These are phyloP conservation scores for Evansstolkia leycettana DNA, from an alignment of 495 filamentous ascomycete species.

Conservation along the genomic window DNA sequence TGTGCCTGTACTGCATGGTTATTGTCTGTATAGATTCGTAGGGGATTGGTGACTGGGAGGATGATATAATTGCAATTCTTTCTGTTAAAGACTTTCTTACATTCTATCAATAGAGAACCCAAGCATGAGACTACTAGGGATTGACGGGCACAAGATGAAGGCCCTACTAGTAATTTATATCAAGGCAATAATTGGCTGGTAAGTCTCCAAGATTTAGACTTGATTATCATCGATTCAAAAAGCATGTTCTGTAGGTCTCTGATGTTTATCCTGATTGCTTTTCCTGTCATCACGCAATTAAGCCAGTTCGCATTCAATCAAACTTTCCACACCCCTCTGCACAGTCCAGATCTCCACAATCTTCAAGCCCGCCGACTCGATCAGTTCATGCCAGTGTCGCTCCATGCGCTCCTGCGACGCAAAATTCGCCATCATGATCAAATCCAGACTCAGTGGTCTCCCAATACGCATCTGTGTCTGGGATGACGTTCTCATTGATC, in stretches of 20 bases:
- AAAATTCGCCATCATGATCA: slow-evolving; percentile 25
- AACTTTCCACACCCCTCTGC: slow-evolving; percentile 19
- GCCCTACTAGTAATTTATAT: no score
- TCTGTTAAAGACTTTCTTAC: no score
- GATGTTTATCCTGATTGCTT: neutral
- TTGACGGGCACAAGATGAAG: no score
- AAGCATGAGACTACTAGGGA: no score
- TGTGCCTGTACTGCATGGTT: no score
- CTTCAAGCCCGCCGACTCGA: slow-evolving; percentile 23
- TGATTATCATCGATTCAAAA: neutral
- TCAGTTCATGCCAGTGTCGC: slow-evolving; percentile 18
- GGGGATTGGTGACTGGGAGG: no score
- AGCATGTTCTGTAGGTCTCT: neutral
- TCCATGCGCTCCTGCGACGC: slow-evolving; percentile 23
- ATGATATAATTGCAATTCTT: no score
- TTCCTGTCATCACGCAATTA: no score
- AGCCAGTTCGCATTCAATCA: slow-evolving; percentile 27
- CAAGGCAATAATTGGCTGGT: no score
- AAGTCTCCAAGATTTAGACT: no score
- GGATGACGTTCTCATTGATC: slow-evolving; percentile 34
- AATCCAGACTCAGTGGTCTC: slow-evolving; percentile 22
- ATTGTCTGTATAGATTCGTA: no score
- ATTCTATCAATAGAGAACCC: no score
- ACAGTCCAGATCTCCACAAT: slow-evolving; percentile 26
- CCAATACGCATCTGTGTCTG: slow-evolving; percentile 23